Evolutionary conservation across 202 grass and related monocot species (phyloP), one percentile per base, ranked within the genome.

Genomic region (Carex arenaria): DNA sequence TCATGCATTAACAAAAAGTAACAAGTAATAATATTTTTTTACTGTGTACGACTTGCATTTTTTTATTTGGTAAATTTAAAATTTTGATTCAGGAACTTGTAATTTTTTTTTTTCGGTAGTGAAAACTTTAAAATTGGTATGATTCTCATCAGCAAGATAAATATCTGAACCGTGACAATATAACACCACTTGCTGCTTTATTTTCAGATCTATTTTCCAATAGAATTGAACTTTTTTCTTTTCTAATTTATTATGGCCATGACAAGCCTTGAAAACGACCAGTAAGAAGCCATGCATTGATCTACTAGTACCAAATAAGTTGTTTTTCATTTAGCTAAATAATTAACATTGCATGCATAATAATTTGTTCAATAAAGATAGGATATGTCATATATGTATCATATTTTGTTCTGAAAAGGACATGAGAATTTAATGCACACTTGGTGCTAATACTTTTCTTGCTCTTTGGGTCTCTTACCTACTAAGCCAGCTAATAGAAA

Each of bases 401-500:
- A 43, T n/a, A 42, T 59, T 72, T 57, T 38, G 47, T 69, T 57
- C 11, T 69, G 80, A 82, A 82, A 81, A 69, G 23, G 80, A 82
- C 80, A 55, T 57, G 1, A 32, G 22, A 82, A 69, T 82, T 69
- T 54, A 56, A 56, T 82, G 64, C 80, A 82, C 18, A 52, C 62
- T 52, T 54, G 45, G 45, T 82, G 80, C 26, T 53, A 9, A 53
- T 80, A 11, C 38, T 13, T 69, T 66, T 82, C 47, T 52, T 67
- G 7, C 18, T 5, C 23, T 0, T 82, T 67, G 19, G 28, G 80
- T 28, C 26, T 32, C 45, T 36, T 67, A 82, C 80, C 80, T 10
- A 82, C 80, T 56, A 53, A 67, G 63, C 80, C 80, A 82, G 80
- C 80, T 82, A 82, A 32, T 67, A 30, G 63, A 82, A 82, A 82